Evolutionary conservation across 768 basidiomycete species (phyloP), one percentile per base, ranked within the genome.

Genomic region (Postia placenta): DNA sequence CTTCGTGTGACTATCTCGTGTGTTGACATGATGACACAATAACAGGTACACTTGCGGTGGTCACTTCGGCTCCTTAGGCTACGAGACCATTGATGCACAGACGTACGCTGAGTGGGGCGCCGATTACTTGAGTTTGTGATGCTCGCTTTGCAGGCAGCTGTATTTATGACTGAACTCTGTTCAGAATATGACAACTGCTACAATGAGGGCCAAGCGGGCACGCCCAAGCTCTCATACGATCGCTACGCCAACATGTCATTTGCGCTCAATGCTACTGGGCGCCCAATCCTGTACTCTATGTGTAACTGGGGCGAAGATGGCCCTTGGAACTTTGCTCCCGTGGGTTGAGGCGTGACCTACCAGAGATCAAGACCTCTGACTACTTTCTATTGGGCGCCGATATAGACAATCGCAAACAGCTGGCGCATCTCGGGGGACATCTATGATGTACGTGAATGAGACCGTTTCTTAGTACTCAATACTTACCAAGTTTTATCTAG

Each of bases 291-390:
- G 4, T 71, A 68, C 46, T 63, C 66, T 11, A 65, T 70, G 62
- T 71, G 69, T 50, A 68, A 69, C 45, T 70, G 67, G 69, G 69
- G 69, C 11, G 69, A 71, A 42, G 69, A 71, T 47, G 60, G 61
- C 0, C 64, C 69, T 0, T 71, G 69, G 69, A 70, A 69, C 50
- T 71, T 67, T 55, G 69, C 69, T 11, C 49, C 61, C 50, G 67
- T 67, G 24, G 53, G 64, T 50, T 49, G 14, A 11, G n/a, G 12
- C 30, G 24, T 30, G 17, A 11, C 4, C 12, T 38, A 2, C n/a
- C n/a, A n/a, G n/a, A 33, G 12, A n/a, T n/a, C n/a, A n/a, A n/a
- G n/a, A n/a, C n/a, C n/a, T n/a, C n/a, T n/a, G 15, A 7, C 15
- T 33, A 33, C 30, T 30, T 23, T 20, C 17, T 30, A 1, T 14